Base-by-base conservation (phyloP, 108 stramenopile species). In the Cyclotella atomus region DNA sequence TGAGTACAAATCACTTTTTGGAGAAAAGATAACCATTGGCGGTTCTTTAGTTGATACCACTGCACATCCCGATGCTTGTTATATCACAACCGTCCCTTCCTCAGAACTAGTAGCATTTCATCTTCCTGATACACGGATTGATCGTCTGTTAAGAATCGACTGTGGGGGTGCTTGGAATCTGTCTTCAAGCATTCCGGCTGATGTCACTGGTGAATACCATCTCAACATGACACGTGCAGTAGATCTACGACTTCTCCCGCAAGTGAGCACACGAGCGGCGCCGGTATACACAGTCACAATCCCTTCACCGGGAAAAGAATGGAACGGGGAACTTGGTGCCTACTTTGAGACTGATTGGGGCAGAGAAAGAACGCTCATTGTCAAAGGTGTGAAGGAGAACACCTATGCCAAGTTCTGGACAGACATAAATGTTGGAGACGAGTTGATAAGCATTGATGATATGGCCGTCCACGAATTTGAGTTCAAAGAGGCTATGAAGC, bases 301-400 rank as follows among this genome's bases (percentile, higher is more conserved):
- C 35, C 92, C 94, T 6, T 88, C 94, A 6, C 73, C 77, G 16
- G 82, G 77, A 47, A 72, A 59, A 25, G 63, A 63, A 20, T 90
- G 88, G 88, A 76, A 82, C 71, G 92, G 95, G 20, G 94, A 95
- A 53, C 81, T 98, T 25, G 96, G 96, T 30, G 82, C 97, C 28
- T 98, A 88, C 85, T 96, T 98, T 71, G 97, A 98, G 86, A 97
- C 97, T 20, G 96, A 96, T 35, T 96, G 85, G 53, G 73, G 71
- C 15, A 87, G 83, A 68, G 90, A 93, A 25, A 68, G 81, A 46
- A 77, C 85, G 50, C 75, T 97, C 7, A 89, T 98, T 28, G 97
- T 98, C 17, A 97, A 97, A 73, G 95, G 90, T 44, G 85, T 91
- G 46, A 94, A 87, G 44, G 78, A 85, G n/a, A 89, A 86, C 34